Evolutionary conservation across 1,284 basidiomycete species (phyloP).

Genomic region (Fomitopsis pinicola): DNA sequence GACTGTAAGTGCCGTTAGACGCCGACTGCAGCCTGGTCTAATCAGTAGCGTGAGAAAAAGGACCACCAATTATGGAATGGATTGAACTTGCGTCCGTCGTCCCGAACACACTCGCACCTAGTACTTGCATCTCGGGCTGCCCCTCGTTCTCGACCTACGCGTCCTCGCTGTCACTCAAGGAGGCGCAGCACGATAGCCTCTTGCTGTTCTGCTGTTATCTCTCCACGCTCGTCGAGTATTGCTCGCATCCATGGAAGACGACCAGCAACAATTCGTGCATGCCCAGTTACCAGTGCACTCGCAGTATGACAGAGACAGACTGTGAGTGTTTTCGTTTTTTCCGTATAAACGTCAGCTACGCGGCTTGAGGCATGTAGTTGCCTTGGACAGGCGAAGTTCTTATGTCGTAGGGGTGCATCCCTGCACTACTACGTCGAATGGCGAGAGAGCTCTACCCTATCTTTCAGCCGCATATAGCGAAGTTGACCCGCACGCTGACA

Average conservation of each 20-base stretch:
- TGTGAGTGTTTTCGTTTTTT: conserved; percentile 23
- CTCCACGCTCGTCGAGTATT: neutral
- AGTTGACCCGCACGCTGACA: neutral
- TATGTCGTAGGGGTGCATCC: neutral
- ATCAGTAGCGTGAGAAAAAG: too few relatives aligned
- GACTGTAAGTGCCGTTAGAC: too few relatives aligned
- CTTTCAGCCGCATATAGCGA: neutral
- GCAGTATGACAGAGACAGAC: conserved; percentile 27
- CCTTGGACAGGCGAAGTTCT: neutral
- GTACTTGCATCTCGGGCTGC: too few relatives aligned
- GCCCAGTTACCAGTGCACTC: conserved; percentile 25
- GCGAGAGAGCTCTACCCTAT: neutral
- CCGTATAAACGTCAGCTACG: neutral
- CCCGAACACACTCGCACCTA: too few relatives aligned
- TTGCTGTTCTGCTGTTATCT: neutral
- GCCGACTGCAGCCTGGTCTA: too few relatives aligned
- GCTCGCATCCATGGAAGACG: conserved; percentile 25
- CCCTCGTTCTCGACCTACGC: neutral
- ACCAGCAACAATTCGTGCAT: conserved; percentile 29
- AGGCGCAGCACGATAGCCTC: neutral
- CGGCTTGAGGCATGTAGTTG: neutral
- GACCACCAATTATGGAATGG: too few relatives aligned
- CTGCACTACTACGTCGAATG: neutral
- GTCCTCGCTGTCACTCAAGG: neutral
- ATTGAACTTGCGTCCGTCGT: too few relatives aligned